These are phyloP conservation scores for Yamadazyma dendronema DNA, from an alignment of 1,139 yeast genomes.

Conservation along the genomic window DNA sequence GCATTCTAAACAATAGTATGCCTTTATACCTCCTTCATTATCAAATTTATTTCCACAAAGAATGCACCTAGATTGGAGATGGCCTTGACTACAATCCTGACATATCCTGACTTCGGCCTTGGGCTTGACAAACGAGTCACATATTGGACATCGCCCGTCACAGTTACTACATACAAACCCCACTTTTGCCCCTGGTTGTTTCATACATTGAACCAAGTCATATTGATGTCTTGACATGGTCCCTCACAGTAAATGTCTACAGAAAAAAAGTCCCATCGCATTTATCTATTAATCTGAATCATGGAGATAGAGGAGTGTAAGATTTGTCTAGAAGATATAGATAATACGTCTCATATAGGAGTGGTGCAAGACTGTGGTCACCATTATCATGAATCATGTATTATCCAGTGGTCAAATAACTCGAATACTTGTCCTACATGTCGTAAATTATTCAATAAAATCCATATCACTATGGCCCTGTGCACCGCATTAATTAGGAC, in stretches of 20 bases:
- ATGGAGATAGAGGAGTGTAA: slow-evolving; percentile 37
- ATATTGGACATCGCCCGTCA: slow-evolving; percentile 88
- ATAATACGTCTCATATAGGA: slow-evolving; percentile 24
- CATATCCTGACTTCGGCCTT: slow-evolving; percentile 72
- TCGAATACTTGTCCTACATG: slow-evolving; percentile 57
- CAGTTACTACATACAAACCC: slow-evolving; percentile 82
- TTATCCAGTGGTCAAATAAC: slow-evolving; percentile 45
- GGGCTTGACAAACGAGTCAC: slow-evolving; percentile 86
- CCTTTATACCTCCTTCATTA: slow-evolving; percentile 49
- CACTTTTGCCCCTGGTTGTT: slow-evolving; percentile 72
- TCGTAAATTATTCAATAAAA: slow-evolving; percentile 33
- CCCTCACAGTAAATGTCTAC: background rate
- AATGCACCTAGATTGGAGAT: slow-evolving; percentile 62
- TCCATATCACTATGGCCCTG: slow-evolving; percentile 18
- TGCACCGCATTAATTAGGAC: slow-evolving; percentile 9
- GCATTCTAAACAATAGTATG: slow-evolving; percentile 86
- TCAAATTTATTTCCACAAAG: slow-evolving; percentile 59
- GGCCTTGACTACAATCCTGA: slow-evolving; percentile 82
- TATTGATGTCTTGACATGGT: slow-evolving; percentile 87
- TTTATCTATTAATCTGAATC: too few relatives aligned
- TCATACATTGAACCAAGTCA: slow-evolving; percentile 82
- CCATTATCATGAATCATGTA: slow-evolving; percentile 46
- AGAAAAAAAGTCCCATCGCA: background rate
- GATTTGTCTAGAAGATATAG: slow-evolving; percentile 47
- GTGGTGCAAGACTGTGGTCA: slow-evolving; percentile 41